Base-by-base conservation (phyloP, 805 yeast genomes). In the Cyberlindnera nakhonratchasimensis region DNA sequence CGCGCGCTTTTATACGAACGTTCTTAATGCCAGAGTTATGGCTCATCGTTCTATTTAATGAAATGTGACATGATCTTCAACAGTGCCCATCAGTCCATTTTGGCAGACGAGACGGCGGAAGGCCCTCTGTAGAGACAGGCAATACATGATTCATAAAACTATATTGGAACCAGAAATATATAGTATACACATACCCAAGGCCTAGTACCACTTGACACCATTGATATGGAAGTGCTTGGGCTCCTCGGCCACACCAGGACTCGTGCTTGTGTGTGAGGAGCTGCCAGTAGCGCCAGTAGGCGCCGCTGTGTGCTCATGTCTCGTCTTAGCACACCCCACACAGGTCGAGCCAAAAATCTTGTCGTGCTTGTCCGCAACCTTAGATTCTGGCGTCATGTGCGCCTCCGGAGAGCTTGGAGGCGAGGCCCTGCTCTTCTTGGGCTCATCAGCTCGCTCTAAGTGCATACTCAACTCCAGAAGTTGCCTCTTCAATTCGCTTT, bases 191-290 rank as follows among this genome's bases (percentile, higher is more conserved):
- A 11, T 23, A 8, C 11, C 25, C n/a, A n/a, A n/a, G n/a, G n/a
- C n/a, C 25, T 26, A 49, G 29, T 47, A 31, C 71, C 58, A 13
- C 77, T 80, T 38, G 55, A 62, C 16, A 13, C 53, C 53, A 37
- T 42, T 44, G 24, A 46, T 44, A 25, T 46, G 47, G 39, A 49
- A 40, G 17, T 43, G 42, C 28, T 40, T 35, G 14, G 39, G 45
- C 11, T 43, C 47, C 9, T 35, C 36, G 8, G 26, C 3, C 5
- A 17, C 12, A 7, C 13, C n/a, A 5, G 29, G 7, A 20, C n/a
- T 17, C 17, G 18, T 16, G 16, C 18, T 10, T 14, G 31, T 7
- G 4, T 9, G 11, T 6, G 12, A n/a, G 13, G n/a, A 13, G 10
- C n/a, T 6, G n/a, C 25, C n/a, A 10, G 25, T 16, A 13, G 13